A percentile compares a stretch with the other conserved stretches of the same genome.
These are phyloP conservation scores for Ceratocystis eucalypticola DNA, from an alignment of 2,329 filamentous ascomycete genomes.

Conservation along the genomic window DNA sequence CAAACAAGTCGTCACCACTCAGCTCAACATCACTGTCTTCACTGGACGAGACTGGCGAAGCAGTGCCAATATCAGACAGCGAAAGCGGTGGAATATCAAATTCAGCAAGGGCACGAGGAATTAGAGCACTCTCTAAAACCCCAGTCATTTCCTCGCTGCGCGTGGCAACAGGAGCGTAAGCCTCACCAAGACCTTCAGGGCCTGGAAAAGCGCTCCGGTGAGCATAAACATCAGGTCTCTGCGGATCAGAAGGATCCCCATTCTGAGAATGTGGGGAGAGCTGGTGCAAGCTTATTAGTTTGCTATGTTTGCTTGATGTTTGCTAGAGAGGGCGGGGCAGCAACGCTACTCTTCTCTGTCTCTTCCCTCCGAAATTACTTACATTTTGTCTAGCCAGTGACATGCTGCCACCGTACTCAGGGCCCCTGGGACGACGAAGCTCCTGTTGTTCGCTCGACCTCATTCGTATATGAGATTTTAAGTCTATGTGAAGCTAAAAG, in stretches of 20 bases:
- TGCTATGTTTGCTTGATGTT: neutral
- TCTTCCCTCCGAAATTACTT: neutral
- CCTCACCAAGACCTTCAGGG: neutral
- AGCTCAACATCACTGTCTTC: slow-evolving; percentile 5
- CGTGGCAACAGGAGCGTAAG: neutral
- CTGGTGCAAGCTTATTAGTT: neutral
- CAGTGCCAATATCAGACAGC: neutral
- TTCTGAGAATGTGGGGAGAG: neutral
- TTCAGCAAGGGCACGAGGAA: neutral
- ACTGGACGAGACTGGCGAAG: neutral
- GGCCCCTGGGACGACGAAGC: neutral
- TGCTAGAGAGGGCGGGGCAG: neutral
- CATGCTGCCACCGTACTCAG: neutral
- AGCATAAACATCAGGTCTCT: neutral
- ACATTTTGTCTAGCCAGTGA: neutral
- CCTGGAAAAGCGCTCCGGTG: neutral
- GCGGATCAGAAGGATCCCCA: neutral
- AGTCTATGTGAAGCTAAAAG: neutral
- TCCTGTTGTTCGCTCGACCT: neutral
- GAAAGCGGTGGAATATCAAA: neutral
- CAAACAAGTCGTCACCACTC: slow-evolving; percentile 7
- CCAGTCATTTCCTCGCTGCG: neutral
- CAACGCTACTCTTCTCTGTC: too few relatives aligned
- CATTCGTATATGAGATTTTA: neutral
- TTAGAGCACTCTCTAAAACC: neutral